Evolutionary conservation across 2,329 filamentous ascomycete species (phyloP).

Genomic region (Beauveria asiatica): DNA sequence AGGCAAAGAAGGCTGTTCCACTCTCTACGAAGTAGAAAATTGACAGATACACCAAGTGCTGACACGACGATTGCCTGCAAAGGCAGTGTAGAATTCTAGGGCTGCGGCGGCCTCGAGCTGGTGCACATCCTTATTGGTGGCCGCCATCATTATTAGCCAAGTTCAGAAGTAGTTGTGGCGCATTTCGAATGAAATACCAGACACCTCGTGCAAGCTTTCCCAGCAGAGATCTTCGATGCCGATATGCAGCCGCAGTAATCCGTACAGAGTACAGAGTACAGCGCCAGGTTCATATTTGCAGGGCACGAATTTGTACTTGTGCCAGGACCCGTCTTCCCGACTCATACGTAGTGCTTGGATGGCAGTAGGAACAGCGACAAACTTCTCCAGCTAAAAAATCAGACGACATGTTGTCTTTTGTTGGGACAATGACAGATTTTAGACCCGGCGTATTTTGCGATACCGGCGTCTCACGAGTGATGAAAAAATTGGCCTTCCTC

Average conservation of each 20-base stretch:
- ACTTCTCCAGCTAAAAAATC: neutral
- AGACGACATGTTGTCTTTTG: neutral
- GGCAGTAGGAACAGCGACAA: neutral
- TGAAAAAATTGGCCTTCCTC: neutral
- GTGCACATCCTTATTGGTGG: neutral
- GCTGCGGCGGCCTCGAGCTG: neutral
- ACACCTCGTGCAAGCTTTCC: neutral
- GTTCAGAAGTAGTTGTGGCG: neutral
- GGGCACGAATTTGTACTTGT: neutral
- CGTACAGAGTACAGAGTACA: too few species aligned
- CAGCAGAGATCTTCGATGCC: neutral
- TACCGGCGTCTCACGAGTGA: slow-evolving; percentile 3
- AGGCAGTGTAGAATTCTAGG: neutral
- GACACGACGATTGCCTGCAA: neutral
- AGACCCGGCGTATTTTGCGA: slow-evolving; percentile 4
- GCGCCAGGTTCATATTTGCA: neutral
- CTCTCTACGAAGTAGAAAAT: neutral
- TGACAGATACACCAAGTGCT: neutral
- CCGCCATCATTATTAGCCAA: neutral
- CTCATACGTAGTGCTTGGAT: too few species aligned
- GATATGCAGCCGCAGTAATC: neutral
- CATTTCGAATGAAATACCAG: neutral
- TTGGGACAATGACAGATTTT: slow-evolving; percentile 4
- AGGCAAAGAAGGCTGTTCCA: neutral
- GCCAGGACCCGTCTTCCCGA: neutral